Evolutionary conservation across 371 early-diverging fungal genomes (phyloP), one percentile per base, ranked within the genome.

Genomic region (Rhizopus arrhizus): DNA sequence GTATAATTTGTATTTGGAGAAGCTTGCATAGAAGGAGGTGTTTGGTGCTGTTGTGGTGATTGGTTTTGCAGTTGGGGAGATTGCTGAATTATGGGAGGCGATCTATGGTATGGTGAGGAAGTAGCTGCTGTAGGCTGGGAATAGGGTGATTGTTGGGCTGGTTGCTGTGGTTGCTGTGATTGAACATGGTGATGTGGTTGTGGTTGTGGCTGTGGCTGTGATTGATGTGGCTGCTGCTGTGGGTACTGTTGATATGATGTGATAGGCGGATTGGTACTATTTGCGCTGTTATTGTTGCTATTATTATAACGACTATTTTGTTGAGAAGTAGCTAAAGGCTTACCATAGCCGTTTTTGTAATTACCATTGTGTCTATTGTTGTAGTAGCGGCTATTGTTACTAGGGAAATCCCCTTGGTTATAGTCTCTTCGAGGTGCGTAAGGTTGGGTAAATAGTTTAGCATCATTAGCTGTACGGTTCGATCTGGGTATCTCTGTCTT

Each of bases 361-460:
- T 35, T 51, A 22, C 58, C 58, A 34, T 46, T 57, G 58, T 48
- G 36, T 53, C 15, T 59, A 45, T 49, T 61, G 42, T 67, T 62
- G 35, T 52, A 43, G 31, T 63, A 56, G 32, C 33, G 45, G 36
- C 40, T 54, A 46, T 22, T 22, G 22, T 64, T 62, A 29, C 33
- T 56, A 47, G 53, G 22, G 12, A 12, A 40, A 35, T 65, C 61
- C 46, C 61, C 63, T 56, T 59, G 64, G 49, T 62, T 62, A 38
- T 35, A 45, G 47, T 63, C 60, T 63, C 57, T 63, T 56, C 64
- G 68, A 56, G 68, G 68, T 53, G 63, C 63, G 53, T 63, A 68
- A 29, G 68, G 59, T 68, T 68, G 68, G 55, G 68, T 68, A 54
- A 68, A 68, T 59, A 68, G 52, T 59, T 64, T 59, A 42, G 56